Percentiles rank a stretch among this genome's conserved stretches.
Evolutionary conservation across 2,329 filamentous ascomycete genomes (phyloP).

Genomic region (Lojkania enalia): DNA sequence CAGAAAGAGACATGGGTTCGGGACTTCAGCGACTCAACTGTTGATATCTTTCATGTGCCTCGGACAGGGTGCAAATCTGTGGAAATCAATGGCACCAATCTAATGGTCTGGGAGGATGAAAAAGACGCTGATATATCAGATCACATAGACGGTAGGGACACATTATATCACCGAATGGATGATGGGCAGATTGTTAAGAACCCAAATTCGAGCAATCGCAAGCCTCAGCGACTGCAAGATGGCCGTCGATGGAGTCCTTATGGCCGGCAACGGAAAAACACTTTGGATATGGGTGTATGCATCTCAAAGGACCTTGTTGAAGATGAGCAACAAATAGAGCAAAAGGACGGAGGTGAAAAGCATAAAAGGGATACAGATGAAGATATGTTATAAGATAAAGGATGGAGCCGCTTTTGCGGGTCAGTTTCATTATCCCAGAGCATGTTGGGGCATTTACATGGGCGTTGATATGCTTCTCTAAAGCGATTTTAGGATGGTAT

Average conservation of each 20-base stretch:
- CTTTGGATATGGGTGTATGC: slow-evolving; percentile 22
- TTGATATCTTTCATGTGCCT: slow-evolving; percentile 42
- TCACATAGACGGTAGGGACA: slow-evolving; percentile 41
- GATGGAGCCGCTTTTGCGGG: neutral
- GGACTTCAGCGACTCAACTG: slow-evolving; percentile 29
- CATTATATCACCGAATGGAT: slow-evolving; percentile 42
- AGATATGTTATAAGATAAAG: slow-evolving; percentile 16
- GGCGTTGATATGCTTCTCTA: slow-evolving; percentile 17
- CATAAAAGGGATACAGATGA: slow-evolving; percentile 10
- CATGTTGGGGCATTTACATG: slow-evolving; percentile 1
- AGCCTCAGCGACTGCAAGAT: slow-evolving; percentile 26
- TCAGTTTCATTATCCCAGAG: neutral
- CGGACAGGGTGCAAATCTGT: slow-evolving; percentile 41
- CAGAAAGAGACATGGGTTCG: slow-evolving; percentile 44
- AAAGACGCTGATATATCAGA: slow-evolving; percentile 44
- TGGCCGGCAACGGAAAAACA: slow-evolving; percentile 26
- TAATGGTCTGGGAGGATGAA: slow-evolving; percentile 47
- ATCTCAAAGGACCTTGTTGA: slow-evolving; percentile 28
- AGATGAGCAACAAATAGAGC: slow-evolving; percentile 6
- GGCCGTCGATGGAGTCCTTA: slow-evolving; percentile 42
- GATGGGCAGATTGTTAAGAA: slow-evolving; percentile 44
- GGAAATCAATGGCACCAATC: slow-evolving; percentile 43
- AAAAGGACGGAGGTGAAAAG: slow-evolving; percentile 3
- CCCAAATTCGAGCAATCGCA: slow-evolving; percentile 38
- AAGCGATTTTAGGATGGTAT: too few species aligned